Evolutionary conservation across 805 yeast genomes (phyloP), one percentile per base, ranked within the genome.

Genomic region (Brettanomyces bruxellensis): DNA sequence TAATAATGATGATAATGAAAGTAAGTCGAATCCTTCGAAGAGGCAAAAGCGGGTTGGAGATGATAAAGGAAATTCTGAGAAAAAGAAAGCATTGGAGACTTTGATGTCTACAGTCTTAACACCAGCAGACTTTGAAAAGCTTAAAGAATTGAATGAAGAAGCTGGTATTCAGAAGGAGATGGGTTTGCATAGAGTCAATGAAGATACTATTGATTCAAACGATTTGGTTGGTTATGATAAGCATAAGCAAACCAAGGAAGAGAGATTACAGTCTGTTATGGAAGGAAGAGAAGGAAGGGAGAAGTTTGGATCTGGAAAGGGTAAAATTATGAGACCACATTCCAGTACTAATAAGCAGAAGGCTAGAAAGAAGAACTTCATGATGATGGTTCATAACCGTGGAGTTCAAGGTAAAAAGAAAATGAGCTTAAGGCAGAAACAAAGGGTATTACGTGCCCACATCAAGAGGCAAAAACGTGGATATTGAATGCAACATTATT

Each of bases 351-450:
- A 93, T 66, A 81, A 80, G 67, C 97, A 95, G 68, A 93, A 93
- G 78, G 95, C 89, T 24, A 78, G 98, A 66, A 88, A 88, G 88
- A 93, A 93, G 96, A 93, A 93, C 69, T 93, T 89, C 62, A 91
- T 93, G 62, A 93, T 93, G 99, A 86, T 86, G 91, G 86, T 93
- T 56, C 99, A 93, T 68, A 93, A 91, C 71, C 80, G 80, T 58
- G 81, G 86, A 44, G 98, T 93, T 37, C 95, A 86, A 66, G 98
- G 98, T 52, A 93, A 93, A 67, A 90, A 84, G 52, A 86, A 83
- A 69, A 73, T 84, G 75, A 86, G 96, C 47, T 72, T 93, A 57
- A 76, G 96, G 57, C 98, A 93, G 64, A 82, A 88, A 65, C 97
- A 90, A 65, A 86, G 81, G 64, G 80, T 86, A 18, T 68, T 93